A percentile compares a stretch with the other conserved stretches of the same genome.
phyloP scores from a whole-genome alignment of 129 eudicot genomes.

The Heracleum sosnowskyi region DNA sequence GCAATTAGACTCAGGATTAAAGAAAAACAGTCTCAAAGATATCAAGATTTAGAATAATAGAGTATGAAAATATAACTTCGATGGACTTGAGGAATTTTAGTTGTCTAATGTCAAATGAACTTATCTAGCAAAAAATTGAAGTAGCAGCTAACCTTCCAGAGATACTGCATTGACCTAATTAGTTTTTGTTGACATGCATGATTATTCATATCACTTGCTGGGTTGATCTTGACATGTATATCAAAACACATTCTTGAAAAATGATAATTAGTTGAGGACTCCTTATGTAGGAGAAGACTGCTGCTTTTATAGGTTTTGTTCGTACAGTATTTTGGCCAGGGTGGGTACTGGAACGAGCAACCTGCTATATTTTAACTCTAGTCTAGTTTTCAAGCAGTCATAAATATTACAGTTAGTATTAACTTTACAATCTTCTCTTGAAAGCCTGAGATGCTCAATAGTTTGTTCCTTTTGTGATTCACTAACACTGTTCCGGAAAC shows the following conservation, averaged over 20 bases:
- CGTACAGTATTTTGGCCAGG: background rate
- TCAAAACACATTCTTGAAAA: background rate
- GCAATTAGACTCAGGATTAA: background rate
- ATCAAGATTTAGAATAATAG: background rate
- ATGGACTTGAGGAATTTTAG: background rate
- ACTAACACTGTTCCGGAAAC: no score
- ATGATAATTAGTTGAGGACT: background rate
- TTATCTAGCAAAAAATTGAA: background rate
- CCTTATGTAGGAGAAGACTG: background rate
- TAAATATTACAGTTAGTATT: background rate
- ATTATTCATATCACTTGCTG: background rate
- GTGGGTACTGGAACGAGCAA: background rate
- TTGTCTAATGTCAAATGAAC: background rate
- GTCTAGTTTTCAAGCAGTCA: background rate
- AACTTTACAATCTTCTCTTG: background rate
- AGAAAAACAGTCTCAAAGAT: background rate
- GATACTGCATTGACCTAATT: background rate
- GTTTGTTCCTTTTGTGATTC: background rate
- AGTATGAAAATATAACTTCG: background rate
- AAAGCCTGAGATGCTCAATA: background rate
- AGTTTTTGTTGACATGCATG: background rate
- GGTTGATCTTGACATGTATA: background rate
- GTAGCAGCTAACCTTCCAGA: background rate
- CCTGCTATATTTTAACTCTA: background rate
- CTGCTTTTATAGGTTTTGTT: background rate